phyloP scores from a whole-genome alignment of 225 moss, liverwort and hornwort species.

The Physcomitrellopsis africana region DNA sequence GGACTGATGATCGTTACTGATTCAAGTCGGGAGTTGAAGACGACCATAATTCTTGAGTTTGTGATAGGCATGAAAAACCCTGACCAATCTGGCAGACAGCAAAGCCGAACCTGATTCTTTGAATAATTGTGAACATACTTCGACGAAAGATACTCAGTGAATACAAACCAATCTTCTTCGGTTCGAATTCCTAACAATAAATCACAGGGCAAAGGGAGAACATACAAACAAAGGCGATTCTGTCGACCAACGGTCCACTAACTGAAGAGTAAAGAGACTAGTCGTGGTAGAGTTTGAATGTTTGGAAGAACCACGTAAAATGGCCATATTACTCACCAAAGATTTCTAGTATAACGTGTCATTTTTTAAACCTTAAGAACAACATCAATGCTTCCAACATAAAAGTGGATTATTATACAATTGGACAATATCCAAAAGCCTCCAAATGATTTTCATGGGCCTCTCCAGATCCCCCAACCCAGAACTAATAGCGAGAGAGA shows the following conservation, averaged over 20 bases:
- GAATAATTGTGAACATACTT: too few species aligned
- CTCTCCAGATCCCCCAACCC: not conserved
- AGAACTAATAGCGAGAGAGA: not conserved
- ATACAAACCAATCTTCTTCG: too few species aligned
- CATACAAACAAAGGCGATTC: too few species aligned
- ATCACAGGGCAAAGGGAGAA: too few species aligned
- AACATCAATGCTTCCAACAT: not conserved
- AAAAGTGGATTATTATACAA: not conserved
- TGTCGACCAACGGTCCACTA: not conserved
- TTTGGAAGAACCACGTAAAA: not conserved
- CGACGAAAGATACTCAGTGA: too few species aligned
- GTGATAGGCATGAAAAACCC: constrained; percentile 3
- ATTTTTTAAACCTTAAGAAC: not conserved
- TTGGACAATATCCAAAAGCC: not conserved
- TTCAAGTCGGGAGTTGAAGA: not conserved
- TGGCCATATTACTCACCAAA: not conserved
- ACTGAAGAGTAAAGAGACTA: not conserved
- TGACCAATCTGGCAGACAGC: not conserved
- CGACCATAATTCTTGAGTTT: constrained; percentile 2
- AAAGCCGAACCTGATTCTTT: not conserved
- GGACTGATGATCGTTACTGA: not conserved
- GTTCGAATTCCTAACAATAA: too few species aligned
- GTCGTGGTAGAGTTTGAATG: constrained; percentile 15
- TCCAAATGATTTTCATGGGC: not conserved
- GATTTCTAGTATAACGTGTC: not conserved